A percentile compares a stretch with the other conserved stretches of the same genome.
phyloP scores from a whole-genome alignment of 2,329 filamentous ascomycete genomes.

The Epichloe brachyelytri region DNA sequence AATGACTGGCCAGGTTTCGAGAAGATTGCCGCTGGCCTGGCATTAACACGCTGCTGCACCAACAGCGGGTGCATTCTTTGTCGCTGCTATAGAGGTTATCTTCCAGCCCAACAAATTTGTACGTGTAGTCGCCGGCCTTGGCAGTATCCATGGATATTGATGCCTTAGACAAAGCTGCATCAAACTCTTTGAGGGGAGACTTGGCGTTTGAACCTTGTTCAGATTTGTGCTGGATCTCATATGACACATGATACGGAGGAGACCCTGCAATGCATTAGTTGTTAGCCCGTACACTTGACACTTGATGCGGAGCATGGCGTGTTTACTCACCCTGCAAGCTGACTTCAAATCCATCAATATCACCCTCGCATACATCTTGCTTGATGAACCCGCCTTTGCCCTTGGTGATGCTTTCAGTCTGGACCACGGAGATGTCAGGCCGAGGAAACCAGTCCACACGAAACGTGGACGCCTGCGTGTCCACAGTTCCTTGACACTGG shows the following conservation, averaged over 20 bases:
- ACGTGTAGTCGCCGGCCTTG: constrained; percentile 72
- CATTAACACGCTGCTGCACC: constrained; percentile 72
- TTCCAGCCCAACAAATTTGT: constrained; percentile 69
- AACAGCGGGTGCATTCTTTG: constrained; percentile 50
- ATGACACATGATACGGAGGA: constrained; percentile 72
- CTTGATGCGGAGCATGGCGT: background rate
- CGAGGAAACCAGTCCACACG: constrained; percentile 75
- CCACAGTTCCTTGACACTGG: constrained; percentile 71
- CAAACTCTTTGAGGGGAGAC: constrained; percentile 57
- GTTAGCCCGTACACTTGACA: constrained; percentile 16
- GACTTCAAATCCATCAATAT: constrained; percentile 80
- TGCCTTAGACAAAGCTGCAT: constrained; percentile 62
- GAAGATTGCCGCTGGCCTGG: constrained; percentile 72
- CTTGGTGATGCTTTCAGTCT: constrained; percentile 45
- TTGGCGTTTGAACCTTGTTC: constrained; percentile 51
- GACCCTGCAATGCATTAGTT: constrained; percentile 36
- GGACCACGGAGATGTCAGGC: constrained; percentile 55
- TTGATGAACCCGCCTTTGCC: constrained; percentile 51
- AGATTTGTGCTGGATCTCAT: constrained; percentile 63
- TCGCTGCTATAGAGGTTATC: constrained; percentile 79
- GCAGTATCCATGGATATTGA: constrained; percentile 77
- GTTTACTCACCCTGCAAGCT: constrained; percentile 53
- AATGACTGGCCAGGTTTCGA: constrained; percentile 81
- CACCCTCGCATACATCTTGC: constrained; percentile 81
- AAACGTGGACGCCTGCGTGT: constrained; percentile 60